Percentiles rank a stretch among this genome's conserved stretches.
Conservation (phyloP, 108 stramenopile species). For the Fragilariopsis cylindrus region DNA sequence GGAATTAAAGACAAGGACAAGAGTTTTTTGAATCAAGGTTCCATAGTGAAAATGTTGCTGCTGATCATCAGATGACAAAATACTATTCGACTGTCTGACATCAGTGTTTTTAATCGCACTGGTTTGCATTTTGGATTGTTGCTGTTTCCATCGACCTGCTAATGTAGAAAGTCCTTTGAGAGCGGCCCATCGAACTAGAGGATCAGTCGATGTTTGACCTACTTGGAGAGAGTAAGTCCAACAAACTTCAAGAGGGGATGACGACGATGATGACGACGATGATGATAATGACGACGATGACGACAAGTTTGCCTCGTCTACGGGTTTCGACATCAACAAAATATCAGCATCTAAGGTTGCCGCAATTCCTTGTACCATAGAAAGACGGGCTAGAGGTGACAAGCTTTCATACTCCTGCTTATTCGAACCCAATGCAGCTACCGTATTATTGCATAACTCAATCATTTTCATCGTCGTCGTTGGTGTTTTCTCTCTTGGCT, state of each 20-base stretch:
- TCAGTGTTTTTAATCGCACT: background rate
- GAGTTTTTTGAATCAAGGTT: conserved; percentile 33
- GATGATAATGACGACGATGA: background rate
- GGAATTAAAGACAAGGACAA: conserved; percentile 46
- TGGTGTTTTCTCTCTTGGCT: conserved; percentile 1
- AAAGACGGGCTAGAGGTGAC: conserved; percentile 18
- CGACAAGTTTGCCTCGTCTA: background rate
- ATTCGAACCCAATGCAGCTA: background rate
- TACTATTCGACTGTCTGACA: background rate
- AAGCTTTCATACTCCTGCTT: conserved; percentile 4
- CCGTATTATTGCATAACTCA: background rate
- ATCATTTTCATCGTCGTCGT: background rate
- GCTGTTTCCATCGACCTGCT: conserved; percentile 38
- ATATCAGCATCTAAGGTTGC: conserved; percentile 21
- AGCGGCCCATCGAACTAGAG: conserved; percentile 49
- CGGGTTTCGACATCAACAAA: conserved; percentile 5
- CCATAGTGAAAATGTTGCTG: background rate
- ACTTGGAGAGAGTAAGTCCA: conserved; percentile 25
- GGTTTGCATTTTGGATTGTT: background rate
- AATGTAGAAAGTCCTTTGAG: conserved; percentile 54
- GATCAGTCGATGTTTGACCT: conserved; percentile 35
- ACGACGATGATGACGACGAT: background rate
- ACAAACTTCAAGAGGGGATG: conserved; percentile 24
- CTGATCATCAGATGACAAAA: background rate
- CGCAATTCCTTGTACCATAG: conserved; percentile 34